Evolutionary conservation across 2,329 filamentous ascomycete genomes (phyloP).

Genomic region (Venturia nashicola): DNA sequence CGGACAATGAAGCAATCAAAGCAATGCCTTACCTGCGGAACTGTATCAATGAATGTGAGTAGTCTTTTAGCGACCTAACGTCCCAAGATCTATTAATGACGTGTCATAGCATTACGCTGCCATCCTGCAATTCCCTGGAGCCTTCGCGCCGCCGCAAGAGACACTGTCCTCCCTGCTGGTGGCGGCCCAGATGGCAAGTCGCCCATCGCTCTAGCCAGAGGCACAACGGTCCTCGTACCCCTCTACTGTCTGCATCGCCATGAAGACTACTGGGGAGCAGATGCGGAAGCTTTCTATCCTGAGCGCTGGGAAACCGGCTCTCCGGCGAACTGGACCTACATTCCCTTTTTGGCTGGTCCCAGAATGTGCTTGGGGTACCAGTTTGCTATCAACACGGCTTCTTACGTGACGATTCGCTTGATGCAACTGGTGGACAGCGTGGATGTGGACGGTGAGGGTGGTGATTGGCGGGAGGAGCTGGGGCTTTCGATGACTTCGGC

Average conservation of each 20-base stretch:
- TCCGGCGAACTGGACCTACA: neutral
- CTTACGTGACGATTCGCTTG: too few relatives aligned
- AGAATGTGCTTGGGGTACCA: neutral
- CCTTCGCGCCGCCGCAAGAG: neutral
- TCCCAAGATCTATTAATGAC: too few relatives aligned
- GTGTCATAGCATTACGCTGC: too few relatives aligned
- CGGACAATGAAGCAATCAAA: too few relatives aligned
- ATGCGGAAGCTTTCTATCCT: slow-evolving; percentile 29
- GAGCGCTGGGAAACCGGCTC: slow-evolving; percentile 23
- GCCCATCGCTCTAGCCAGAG: slow-evolving; percentile 30
- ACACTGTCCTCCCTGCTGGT: slow-evolving; percentile 6
- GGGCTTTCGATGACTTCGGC: too few relatives aligned
- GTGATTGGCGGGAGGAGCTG: too few relatives aligned
- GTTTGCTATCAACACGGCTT: too few relatives aligned
- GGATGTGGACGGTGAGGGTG: too few relatives aligned
- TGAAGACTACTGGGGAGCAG: slow-evolving; percentile 33
- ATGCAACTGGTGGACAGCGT: too few relatives aligned
- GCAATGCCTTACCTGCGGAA: too few relatives aligned
- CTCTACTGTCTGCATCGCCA: slow-evolving; percentile 64
- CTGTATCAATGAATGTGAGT: too few relatives aligned
- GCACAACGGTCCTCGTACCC: slow-evolving; percentile 53
- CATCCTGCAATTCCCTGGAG: slow-evolving; percentile 5
- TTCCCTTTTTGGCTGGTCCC: slow-evolving; percentile 5
- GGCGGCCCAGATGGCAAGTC: slow-evolving; percentile 6
- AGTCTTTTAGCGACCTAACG: too few relatives aligned